A percentile compares a stretch with the other conserved stretches of the same genome.
Conservation (phyloP, 2,329 filamentous ascomycete genomes). For the Aspergillus fumigatus region DNA sequence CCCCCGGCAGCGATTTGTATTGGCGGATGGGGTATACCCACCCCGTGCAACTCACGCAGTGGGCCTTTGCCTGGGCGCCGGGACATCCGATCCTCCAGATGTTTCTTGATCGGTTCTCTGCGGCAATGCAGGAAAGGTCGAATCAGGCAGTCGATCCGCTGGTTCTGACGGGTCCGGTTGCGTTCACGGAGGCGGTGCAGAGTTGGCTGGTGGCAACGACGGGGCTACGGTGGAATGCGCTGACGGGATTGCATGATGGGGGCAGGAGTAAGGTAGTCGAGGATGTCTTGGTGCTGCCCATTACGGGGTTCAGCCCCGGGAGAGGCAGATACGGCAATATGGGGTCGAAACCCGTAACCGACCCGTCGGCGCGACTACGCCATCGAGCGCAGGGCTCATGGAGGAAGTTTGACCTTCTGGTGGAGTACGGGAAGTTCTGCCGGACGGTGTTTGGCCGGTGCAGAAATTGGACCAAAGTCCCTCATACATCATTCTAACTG, state of each 20-base stretch:
- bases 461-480: constrained; percentile 25
- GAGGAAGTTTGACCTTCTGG: constrained; percentile 21
- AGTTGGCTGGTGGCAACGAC: constrained; percentile 18
- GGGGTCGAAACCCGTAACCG: constrained; percentile 27
- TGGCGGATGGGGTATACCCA: constrained; percentile 34
- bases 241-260: constrained; percentile 26
- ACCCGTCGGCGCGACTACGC: constrained; percentile 24
- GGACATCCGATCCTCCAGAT: constrained; percentile 24
- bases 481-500: neutral
- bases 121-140: constrained; percentile 8
- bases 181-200: constrained; percentile 24
- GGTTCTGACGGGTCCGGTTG: constrained; percentile 27
- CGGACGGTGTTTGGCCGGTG: constrained; percentile 29
- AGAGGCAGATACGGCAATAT: constrained; percentile 27
- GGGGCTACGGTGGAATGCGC: constrained; percentile 27
- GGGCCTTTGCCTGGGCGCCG: constrained; percentile 25
- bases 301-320: constrained; percentile 31
- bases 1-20: constrained; percentile 21
- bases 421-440: constrained; percentile 30
- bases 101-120: constrained; percentile 22
- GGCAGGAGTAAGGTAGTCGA: constrained; percentile 26
- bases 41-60: constrained; percentile 31
- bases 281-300: constrained; percentile 31
- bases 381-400: constrained; percentile 31
- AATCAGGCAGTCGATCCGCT: constrained; percentile 22